These are phyloP conservation scores for Penicillium steckii DNA, from an alignment of 495 filamentous ascomycete genomes.

Conservation along the genomic window DNA sequence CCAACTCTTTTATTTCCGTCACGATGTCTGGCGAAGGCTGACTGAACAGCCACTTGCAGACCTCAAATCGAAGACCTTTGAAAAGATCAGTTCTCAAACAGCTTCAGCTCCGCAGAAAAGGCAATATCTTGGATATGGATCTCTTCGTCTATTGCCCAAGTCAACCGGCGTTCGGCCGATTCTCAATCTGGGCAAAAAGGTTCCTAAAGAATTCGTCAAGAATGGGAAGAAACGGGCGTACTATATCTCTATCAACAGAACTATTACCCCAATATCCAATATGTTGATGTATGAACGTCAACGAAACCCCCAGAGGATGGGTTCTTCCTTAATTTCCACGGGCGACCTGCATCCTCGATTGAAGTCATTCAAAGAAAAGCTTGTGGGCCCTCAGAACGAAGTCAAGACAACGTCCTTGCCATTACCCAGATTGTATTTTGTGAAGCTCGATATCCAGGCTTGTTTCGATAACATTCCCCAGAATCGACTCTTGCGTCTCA, in stretches of 20 bases:
- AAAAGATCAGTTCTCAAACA: conserved; percentile 62
- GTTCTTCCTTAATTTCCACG: conserved; percentile 75
- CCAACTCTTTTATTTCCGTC: conserved; percentile 88
- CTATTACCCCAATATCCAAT: conserved; percentile 71
- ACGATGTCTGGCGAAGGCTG: conserved; percentile 82
- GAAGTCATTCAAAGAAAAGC: conserved; percentile 58
- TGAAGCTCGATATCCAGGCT: conserved; percentile 85
- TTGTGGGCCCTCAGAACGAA: not conserved
- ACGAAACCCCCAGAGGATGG: conserved; percentile 60
- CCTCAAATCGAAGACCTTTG: conserved; percentile 75
- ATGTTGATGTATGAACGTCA: conserved; percentile 76
- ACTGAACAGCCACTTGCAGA: conserved; percentile 67
- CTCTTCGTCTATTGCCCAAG: conserved; percentile 81
- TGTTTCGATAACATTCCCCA: conserved; percentile 98
- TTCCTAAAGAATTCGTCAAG: conserved; percentile 39
- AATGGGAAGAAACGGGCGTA: conserved; percentile 44
- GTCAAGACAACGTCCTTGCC: not conserved
- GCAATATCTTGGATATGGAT: conserved; percentile 69
- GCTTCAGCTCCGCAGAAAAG: conserved; percentile 59
- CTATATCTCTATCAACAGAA: conserved; percentile 79
- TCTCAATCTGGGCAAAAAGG: conserved; percentile 73
- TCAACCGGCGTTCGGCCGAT: conserved; percentile 71
- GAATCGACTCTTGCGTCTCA: conserved; percentile 61
- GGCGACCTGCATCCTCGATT: conserved; percentile 78
- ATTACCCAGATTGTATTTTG: conserved; percentile 64